These are phyloP conservation scores for Calonectria montana DNA, from an alignment of 2,329 filamentous ascomycete genomes.

Conservation along the genomic window DNA sequence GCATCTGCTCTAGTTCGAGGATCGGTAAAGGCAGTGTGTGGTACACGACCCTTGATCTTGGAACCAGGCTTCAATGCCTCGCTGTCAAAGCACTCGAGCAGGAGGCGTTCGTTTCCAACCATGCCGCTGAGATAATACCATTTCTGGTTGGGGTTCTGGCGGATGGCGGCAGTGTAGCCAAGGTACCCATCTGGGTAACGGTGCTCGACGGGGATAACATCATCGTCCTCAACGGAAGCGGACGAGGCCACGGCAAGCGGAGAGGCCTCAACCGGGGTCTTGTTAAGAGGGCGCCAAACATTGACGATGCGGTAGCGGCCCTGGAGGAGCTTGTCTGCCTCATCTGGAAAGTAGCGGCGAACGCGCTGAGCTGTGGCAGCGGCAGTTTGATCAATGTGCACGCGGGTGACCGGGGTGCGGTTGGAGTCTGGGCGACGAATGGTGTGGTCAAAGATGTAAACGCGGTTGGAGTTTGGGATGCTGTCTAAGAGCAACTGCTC, in stretches of 20 bases:
- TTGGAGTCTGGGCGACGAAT: constrained; percentile 75
- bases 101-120: constrained; percentile 75
- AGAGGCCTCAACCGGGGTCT: constrained; percentile 70
- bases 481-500: constrained; percentile 75
- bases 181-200: constrained; percentile 72
- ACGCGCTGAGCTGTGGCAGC: constrained; percentile 75
- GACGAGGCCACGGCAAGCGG: constrained; percentile 78
- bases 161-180: constrained; percentile 80
- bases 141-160: constrained; percentile 68
- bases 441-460: constrained; percentile 90
- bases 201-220: constrained; percentile 79
- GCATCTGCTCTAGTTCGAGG: constrained; percentile 77
- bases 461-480: constrained; percentile 72
- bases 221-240: constrained; percentile 67
- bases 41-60: constrained; percentile 66
- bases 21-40: constrained; percentile 85
- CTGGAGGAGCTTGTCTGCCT: constrained; percentile 73
- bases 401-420: constrained; percentile 76
- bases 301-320: constrained; percentile 87
- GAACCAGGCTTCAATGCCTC: constrained; percentile 62
- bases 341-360: constrained; percentile 71
- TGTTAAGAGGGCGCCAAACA: constrained; percentile 79
- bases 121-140: constrained; percentile 89
- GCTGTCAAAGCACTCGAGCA: constrained; percentile 84
- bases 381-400: constrained; percentile 87